Percentiles rank a stretch among this genome's conserved stretches.
Conservation (phyloP, 371 early-diverging fungal genomes). For the Mortierella sp. region DNA sequence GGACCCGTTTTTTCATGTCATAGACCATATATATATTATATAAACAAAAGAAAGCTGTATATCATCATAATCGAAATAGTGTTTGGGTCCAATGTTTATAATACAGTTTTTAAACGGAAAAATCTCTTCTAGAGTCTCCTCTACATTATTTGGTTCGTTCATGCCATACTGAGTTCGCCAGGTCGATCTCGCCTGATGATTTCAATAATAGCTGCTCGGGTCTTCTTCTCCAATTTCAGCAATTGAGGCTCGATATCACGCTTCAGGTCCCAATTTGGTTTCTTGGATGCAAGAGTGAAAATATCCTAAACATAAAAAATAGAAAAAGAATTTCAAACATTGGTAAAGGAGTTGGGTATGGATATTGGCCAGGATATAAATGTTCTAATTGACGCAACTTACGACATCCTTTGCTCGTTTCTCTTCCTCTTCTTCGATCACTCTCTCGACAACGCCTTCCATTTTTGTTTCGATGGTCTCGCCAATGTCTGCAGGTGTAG, state of each 20-base stretch:
- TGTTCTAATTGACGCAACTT: conserved; percentile 31
- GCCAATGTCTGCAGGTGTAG: conserved; percentile 62
- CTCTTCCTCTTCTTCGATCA: conserved; percentile 70
- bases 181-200: conserved; percentile 72
- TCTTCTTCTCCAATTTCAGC: conserved; percentile 77
- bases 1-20: not conserved
- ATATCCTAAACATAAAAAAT: conserved; percentile 70
- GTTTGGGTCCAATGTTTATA: not conserved
- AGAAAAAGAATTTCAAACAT: not conserved
- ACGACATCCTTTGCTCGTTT: conserved; percentile 79
- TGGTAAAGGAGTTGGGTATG: not conserved
- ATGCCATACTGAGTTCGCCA: conserved; percentile 48
- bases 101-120: not conserved
- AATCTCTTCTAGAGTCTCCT: not conserved
- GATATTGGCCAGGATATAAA: not conserved
- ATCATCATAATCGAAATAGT: conserved; percentile 5
- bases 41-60: conserved; percentile 14
- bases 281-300: conserved; percentile 83
- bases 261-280: conserved; percentile 92
- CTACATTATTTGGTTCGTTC: conserved; percentile 11
- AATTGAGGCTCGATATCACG: conserved; percentile 85
- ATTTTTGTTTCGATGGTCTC: conserved; percentile 72
- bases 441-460: conserved; percentile 68
- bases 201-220: conserved; percentile 81
- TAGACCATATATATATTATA: conserved; percentile 1